Conservation (phyloP, 768 basidiomycete genomes). For the Auriculariales sp. region DNA sequence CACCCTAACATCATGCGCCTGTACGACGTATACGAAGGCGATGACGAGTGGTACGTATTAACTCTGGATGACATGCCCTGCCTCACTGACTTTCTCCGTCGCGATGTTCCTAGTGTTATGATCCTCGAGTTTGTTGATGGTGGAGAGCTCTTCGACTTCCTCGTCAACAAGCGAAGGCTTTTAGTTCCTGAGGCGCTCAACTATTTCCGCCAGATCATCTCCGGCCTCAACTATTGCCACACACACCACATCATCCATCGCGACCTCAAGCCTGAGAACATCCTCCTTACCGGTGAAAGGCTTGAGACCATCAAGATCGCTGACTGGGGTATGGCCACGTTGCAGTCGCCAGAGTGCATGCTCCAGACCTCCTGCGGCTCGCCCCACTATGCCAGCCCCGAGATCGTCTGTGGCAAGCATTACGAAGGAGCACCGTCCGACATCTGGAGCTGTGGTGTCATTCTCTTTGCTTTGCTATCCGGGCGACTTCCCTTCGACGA, state of each 20-base stretch:
- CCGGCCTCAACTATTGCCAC: constrained; percentile 84
- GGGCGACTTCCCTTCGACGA: constrained; percentile 90
- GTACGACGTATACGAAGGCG: constrained; percentile 96
- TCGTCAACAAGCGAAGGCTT: constrained; percentile 65
- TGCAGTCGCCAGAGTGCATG: constrained; percentile 50
- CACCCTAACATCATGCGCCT: constrained; percentile 90
- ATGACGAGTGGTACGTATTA: constrained; percentile 52
- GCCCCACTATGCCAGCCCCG: constrained; percentile 90
- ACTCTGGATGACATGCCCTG: background rate
- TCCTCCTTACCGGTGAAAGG: constrained; percentile 48
- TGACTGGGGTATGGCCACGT: constrained; percentile 96
- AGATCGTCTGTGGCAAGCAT: constrained; percentile 67
- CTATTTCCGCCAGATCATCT: constrained; percentile 90
- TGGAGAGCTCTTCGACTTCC: constrained; percentile 88
- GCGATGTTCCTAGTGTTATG: constrained; percentile 28
- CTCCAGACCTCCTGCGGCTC: constrained; percentile 83
- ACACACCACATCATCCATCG: constrained; percentile 90
- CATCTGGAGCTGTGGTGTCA: constrained; percentile 95
- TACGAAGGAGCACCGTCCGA: constrained; percentile 85
- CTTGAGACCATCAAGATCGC: constrained; percentile 77
- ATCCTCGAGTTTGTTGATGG: constrained; percentile 91
- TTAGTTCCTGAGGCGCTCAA: constrained; percentile 56
- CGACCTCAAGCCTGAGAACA: constrained; percentile 89
- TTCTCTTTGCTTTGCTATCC: constrained; percentile 76
- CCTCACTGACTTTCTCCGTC: background rate